Base-by-base conservation (phyloP, 2,329 filamentous ascomycete genomes). In the Aspergillus glaucus region DNA sequence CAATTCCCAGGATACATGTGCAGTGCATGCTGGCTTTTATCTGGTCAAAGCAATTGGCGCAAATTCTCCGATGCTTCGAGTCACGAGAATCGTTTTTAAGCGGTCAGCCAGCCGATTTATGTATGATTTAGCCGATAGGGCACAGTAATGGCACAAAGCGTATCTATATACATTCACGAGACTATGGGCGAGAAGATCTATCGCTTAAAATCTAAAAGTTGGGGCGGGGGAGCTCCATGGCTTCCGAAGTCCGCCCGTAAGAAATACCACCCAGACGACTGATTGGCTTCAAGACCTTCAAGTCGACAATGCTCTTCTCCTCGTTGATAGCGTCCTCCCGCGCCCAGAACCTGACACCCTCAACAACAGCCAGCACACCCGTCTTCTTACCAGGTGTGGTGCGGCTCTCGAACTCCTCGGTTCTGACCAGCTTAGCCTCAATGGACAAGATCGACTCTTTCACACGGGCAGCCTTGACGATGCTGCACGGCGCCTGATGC, bases 281-380 rank as follows among this genome's bases (percentile, higher is more conserved):
- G 14, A 95, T 78, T 0, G 92, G 89, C 53, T 81, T 81, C 48
- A 96, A 70, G 7, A 94, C 77, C 71, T 84, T 78, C 9, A 88
- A 81, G 66, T 94, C 87, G 49, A 97, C 75, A 39, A 88, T 60
- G 56, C 82, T 88, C 62, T 76, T 79, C 7, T 89, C 84, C 63
- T 87, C 81, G 59, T 95, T 88, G 52, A 95, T 74, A 2, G 90
- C 90, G 70, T 96, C 92, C 65, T 94, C 88, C 46, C 91, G 74
- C 2, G 84, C 89, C 89, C 91, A 96, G 64, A 96, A 95, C 24
- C 85, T 78, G 30, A 87, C 84, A 0, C 89, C 92, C 71, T 96
- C 89, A 10, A 96, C 75, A 30, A 95, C 79, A 1, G 80, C 86
- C 54, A 95, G 62, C 3, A 86, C 84, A 1, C 85, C 82, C 1